These are phyloP conservation scores for Teratosphaeria pseudoeucalypti DNA, from an alignment of 2,329 filamentous ascomycete genomes.

Conservation along the genomic window DNA sequence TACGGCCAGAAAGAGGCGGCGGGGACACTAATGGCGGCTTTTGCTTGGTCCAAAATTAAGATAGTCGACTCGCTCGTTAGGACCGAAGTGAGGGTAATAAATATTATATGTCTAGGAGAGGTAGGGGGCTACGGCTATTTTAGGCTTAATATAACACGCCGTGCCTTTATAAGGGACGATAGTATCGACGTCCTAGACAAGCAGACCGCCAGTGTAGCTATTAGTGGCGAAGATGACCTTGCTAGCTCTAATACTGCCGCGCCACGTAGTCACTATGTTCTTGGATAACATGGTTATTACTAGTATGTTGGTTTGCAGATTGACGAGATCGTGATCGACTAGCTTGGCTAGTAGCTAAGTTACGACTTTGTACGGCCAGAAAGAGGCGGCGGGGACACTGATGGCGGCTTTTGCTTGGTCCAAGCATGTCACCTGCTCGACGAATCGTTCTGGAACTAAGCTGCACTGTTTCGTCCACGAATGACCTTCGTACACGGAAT, in stretches of 20 bases:
- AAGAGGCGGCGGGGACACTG: constrained; percentile 7
- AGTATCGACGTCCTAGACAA: constrained; percentile 8
- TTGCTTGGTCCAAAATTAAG: constrained; percentile 7
- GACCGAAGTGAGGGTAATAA: constrained; percentile 8
- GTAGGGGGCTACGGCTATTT: constrained; percentile 7
- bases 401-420: constrained; percentile 6
- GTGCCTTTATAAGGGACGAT: constrained; percentile 4
- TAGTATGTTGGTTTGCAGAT: constrained; percentile 63
- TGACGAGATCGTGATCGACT: constrained; percentile 36
- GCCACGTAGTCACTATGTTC: constrained; percentile 10
- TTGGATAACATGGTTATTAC: constrained; percentile 28
- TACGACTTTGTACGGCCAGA: constrained; percentile 23
- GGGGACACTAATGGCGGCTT: constrained; percentile 4
- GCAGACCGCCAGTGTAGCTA: constrained; percentile 19
- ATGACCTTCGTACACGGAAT: constrained; percentile 1
- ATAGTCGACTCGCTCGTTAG: constrained; percentile 24
- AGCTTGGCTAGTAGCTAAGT: constrained; percentile 14
- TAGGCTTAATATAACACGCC: constrained; percentile 2
- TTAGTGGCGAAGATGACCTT: constrained; percentile 25
- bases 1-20: constrained; percentile 20
- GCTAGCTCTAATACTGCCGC: constrained; percentile 17
- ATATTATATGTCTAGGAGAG: constrained; percentile 22
- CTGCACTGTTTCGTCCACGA: constrained; percentile 5
- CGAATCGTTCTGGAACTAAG: constrained; percentile 1
- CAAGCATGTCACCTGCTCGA: constrained; percentile 9